Percentiles rank a stretch among this genome's conserved stretches.
Conservation (phyloP, 768 basidiomycete genomes). For the Boletus edulis region DNA sequence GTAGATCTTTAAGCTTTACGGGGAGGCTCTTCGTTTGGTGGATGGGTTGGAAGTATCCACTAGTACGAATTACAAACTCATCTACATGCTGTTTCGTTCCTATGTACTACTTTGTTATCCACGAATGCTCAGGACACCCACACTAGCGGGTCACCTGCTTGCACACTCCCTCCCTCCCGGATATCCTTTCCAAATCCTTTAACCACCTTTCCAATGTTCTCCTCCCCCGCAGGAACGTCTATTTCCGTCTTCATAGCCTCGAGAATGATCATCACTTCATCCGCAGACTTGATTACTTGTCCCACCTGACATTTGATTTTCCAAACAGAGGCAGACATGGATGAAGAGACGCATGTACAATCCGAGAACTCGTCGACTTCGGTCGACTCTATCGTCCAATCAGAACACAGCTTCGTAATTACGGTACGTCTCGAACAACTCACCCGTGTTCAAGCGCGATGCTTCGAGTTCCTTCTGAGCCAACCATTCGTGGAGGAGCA, state of each 20-base stretch:
- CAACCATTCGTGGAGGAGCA: constrained; percentile 45
- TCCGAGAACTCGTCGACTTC: constrained; percentile 2
- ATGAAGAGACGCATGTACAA: constrained; percentile 23
- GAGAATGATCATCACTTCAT: constrained; percentile 47
- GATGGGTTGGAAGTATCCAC: neutral
- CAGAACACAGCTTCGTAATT: neutral
- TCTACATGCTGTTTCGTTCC: neutral
- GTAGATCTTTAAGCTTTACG: neutral
- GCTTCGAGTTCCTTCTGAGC: constrained; percentile 20
- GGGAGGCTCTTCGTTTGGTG: neutral
- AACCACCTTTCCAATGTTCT: constrained; percentile 44
- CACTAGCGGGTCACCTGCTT: constrained; percentile 46
- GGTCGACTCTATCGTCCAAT: neutral
- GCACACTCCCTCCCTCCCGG: constrained; percentile 43
- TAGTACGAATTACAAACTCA: neutral
- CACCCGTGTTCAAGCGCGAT: neutral
- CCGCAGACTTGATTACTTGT: constrained; percentile 39
- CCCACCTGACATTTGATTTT: constrained; percentile 47
- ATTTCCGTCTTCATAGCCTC: constrained; percentile 72
- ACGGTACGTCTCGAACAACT: neutral
- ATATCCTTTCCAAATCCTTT: constrained; percentile 39
- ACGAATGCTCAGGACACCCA: constrained; percentile 19
- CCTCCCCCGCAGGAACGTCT: constrained; percentile 43
- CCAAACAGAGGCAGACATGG: constrained; percentile 48
- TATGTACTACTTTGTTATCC: no score